Conservation (phyloP, 2,329 filamentous ascomycete species). For the Penicillium sp. region DNA sequence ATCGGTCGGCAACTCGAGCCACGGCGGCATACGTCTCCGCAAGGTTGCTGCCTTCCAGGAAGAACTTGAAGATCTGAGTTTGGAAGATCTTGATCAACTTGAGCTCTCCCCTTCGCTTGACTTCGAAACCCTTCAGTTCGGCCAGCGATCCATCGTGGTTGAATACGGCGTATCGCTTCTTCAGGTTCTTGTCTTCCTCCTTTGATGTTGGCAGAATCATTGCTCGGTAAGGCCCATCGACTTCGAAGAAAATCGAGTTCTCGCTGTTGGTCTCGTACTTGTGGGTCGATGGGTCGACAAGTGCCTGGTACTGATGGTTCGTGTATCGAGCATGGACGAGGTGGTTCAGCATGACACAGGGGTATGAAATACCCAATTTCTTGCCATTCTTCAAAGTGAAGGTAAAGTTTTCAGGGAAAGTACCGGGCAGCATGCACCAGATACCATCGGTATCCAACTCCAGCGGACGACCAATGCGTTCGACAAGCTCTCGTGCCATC, state of each 20-base stretch:
- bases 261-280: slow-evolving; percentile 97
- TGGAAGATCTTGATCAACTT: slow-evolving; percentile 99
- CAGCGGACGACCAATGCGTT: slow-evolving; percentile 87
- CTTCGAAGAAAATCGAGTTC: slow-evolving; percentile 99
- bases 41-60: slow-evolving; percentile 86
- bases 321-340: slow-evolving; percentile 93
- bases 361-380: slow-evolving; percentile 95
- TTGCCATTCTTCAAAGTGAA: slow-evolving; percentile 97
- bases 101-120: slow-evolving; percentile 95
- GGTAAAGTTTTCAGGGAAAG: slow-evolving; percentile 93
- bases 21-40: slow-evolving; percentile 89
- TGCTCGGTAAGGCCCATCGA: slow-evolving; percentile 94
- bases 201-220: slow-evolving; percentile 98
- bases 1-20: slow-evolving; percentile 92
- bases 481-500: slow-evolving; percentile 89
- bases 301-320: slow-evolving; percentile 94
- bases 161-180: slow-evolving; percentile 98
- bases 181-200: slow-evolving; percentile 99
- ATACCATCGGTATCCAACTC: slow-evolving; percentile 99
- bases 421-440: slow-evolving; percentile 97
- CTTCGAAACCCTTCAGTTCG: slow-evolving; percentile 95
- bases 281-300: slow-evolving; percentile 78
- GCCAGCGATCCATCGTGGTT: slow-evolving; percentile 96
- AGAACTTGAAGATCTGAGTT: slow-evolving; percentile 99
- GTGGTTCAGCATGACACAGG: slow-evolving; percentile 99